These are phyloP conservation scores for Sporothrix globosa DNA, from an alignment of 2,329 filamentous ascomycete species.

Conservation along the genomic window DNA sequence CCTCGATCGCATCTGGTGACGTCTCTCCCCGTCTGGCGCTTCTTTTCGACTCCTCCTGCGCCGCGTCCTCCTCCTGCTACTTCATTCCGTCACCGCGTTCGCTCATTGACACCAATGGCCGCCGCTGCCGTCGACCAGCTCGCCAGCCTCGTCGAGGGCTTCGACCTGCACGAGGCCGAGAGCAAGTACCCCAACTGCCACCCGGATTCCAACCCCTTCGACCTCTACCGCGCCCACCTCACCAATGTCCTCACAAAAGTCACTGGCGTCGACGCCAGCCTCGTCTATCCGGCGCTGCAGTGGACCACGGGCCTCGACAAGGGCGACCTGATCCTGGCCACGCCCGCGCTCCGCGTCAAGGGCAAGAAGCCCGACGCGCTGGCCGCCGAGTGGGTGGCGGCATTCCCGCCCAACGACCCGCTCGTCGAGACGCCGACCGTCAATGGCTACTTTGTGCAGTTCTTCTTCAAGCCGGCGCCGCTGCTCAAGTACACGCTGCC, in stretches of 20 bases:
- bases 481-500: constrained; percentile 70
- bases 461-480: constrained; percentile 75
- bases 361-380: constrained; percentile 67
- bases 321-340: constrained; percentile 77
- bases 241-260: constrained; percentile 68
- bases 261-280: constrained; percentile 68
- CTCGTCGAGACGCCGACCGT: constrained; percentile 70
- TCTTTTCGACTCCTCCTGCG: constrained; percentile 1
- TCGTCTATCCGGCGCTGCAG: constrained; percentile 75
- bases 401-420: constrained; percentile 63
- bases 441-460: constrained; percentile 72
- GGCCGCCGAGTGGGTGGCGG: constrained; percentile 62
- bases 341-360: constrained; percentile 78
- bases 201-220: constrained; percentile 73
- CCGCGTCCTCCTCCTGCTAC: not conserved
- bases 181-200: constrained; percentile 60
- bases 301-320: constrained; percentile 81
- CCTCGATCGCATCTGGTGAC: not conserved
- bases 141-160: constrained; percentile 43
- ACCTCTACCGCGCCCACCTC: constrained; percentile 78
- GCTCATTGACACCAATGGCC: constrained; percentile 25
- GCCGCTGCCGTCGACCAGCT: constrained; percentile 42
- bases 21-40: not conserved
- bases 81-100: not conserved
- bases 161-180: constrained; percentile 44